These are phyloP conservation scores for Gymnopus androsaceus DNA, from an alignment of 1,284 basidiomycete genomes.

Conservation along the genomic window DNA sequence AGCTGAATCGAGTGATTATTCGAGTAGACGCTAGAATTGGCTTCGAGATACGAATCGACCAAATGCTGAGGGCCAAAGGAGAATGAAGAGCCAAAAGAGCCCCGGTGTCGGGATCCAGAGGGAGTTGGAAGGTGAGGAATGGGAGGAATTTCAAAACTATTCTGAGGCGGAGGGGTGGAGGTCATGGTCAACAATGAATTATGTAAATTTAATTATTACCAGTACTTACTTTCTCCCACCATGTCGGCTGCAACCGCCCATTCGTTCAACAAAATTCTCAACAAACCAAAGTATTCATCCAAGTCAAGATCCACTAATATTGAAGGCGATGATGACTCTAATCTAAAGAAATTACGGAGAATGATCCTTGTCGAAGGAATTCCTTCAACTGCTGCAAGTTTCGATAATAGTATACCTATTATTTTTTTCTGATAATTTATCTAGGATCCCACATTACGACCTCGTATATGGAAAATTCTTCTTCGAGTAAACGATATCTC, in stretches of 20 bases:
- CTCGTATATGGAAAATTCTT: slow-evolving; percentile 91
- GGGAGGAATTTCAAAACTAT: slow-evolving; percentile 1
- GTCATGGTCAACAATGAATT: not conserved
- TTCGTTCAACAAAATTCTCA: slow-evolving; percentile 77
- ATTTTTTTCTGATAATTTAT: slow-evolving; percentile 7
- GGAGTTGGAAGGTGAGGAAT: slow-evolving; percentile 5
- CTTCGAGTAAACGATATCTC: slow-evolving; percentile 79
- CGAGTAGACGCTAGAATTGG: slow-evolving; percentile 57
- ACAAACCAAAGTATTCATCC: slow-evolving; percentile 63
- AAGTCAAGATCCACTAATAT: slow-evolving; percentile 68
- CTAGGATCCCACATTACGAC: slow-evolving; percentile 75
- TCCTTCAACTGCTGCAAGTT: slow-evolving; percentile 63
- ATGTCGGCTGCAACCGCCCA: slow-evolving; percentile 48
- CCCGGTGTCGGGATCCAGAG: slow-evolving; percentile 44
- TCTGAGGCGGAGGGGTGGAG: not conserved
- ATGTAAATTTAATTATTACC: not conserved
- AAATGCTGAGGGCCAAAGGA: slow-evolving; percentile 78
- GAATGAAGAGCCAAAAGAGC: slow-evolving; percentile 78
- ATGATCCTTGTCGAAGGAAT: slow-evolving; percentile 89
- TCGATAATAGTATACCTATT: not conserved
- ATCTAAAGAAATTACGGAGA: slow-evolving; percentile 70
- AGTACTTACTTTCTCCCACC: not conserved
- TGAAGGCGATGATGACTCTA: slow-evolving; percentile 66
- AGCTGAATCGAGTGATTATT: slow-evolving; percentile 57
- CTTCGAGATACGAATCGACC: slow-evolving; percentile 65